Evolutionary conservation across 129 eudicot species (phyloP).

Genomic region (Sambucus nigra): DNA sequence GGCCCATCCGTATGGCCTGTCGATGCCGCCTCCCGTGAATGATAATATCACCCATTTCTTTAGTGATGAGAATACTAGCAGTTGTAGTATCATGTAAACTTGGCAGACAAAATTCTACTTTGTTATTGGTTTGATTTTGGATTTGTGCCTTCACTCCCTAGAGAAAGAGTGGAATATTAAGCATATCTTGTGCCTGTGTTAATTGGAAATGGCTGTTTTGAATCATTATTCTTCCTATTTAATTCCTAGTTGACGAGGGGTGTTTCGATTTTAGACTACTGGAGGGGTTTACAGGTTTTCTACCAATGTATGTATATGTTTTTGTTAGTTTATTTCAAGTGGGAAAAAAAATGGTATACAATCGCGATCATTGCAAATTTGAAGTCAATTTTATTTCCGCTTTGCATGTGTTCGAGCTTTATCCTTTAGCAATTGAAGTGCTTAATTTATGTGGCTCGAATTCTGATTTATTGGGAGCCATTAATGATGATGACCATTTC

Average conservation of each 20-base stretch:
- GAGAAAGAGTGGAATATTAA: conserved; percentile 5
- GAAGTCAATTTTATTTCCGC: not conserved
- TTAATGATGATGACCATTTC: too few species aligned
- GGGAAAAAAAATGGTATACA: not conserved
- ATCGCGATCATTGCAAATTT: too few species aligned
- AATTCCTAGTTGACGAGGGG: not conserved
- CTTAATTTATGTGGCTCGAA: too few species aligned
- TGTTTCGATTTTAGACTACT: not conserved
- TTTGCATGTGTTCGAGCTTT: too few species aligned
- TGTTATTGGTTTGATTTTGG: conserved; percentile 2
- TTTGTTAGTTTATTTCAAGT: not conserved
- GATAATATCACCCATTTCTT: conserved; percentile 53
- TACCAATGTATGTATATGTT: not conserved
- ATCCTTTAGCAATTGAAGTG: too few species aligned
- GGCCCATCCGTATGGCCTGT: conserved; percentile 53
- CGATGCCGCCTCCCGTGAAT: conserved; percentile 33
- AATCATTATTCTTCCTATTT: not conserved
- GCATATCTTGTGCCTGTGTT: conserved; percentile 2
- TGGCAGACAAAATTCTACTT: conserved; percentile 3
- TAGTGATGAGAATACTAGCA: conserved; percentile 73
- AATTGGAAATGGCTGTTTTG: not conserved
- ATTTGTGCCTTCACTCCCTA: not conserved
- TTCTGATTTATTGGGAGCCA: too few species aligned
- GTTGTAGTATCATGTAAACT: conserved; percentile 78
- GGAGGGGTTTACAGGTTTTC: too few species aligned